A percentile compares a stretch with the other conserved stretches of the same genome.
Evolutionary conservation across 2,329 filamentous ascomycete species (phyloP).

Genomic region (Verticillium longisporum): DNA sequence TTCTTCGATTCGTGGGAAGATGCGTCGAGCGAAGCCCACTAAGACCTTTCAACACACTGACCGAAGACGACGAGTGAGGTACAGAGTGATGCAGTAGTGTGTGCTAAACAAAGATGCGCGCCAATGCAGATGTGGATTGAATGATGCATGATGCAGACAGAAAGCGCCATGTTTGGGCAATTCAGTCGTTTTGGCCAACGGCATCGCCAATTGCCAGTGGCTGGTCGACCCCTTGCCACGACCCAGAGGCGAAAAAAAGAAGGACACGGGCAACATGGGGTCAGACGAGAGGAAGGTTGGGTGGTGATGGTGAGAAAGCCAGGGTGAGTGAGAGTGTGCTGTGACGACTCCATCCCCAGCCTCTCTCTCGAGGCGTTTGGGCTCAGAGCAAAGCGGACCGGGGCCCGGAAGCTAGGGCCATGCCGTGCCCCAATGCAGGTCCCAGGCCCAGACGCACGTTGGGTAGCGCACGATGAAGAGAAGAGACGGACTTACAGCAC

Average conservation of each 20-base stretch:
- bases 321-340: background rate
- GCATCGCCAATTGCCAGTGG: slow-evolving; percentile 1
- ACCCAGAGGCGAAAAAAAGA: background rate
- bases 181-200: slow-evolving; percentile 1
- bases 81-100: background rate
- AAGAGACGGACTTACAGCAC: background rate
- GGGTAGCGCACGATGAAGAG: background rate
- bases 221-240: background rate
- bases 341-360: background rate
- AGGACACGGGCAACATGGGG: background rate
- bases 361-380: background rate
- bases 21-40: background rate
- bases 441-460: background rate
- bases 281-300: background rate
- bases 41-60: background rate
- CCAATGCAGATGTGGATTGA: background rate
- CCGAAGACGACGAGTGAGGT: background rate
- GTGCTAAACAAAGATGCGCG: background rate
- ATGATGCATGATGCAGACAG: slow-evolving; percentile 3
- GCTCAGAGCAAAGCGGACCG: background rate
- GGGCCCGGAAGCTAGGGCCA: background rate
- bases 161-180: slow-evolving; percentile 1
- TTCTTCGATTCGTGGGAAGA: background rate
- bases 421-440: background rate
- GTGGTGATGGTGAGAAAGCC: background rate